Evolutionary conservation across 176 grass and related monocot species (phyloP), one percentile per base, ranked within the genome.

Genomic region (Olyra latifolia): DNA sequence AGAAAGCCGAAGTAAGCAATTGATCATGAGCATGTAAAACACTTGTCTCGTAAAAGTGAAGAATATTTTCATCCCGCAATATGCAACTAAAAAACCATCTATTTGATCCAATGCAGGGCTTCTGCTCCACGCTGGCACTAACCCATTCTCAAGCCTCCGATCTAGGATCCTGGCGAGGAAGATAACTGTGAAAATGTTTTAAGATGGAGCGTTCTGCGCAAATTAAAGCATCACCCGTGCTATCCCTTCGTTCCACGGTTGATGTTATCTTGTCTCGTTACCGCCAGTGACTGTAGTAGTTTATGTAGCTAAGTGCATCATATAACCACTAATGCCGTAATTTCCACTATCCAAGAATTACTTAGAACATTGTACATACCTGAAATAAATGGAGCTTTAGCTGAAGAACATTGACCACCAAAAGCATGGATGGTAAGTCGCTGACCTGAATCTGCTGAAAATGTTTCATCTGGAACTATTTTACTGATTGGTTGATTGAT

Each of bases 1-100:
- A 93, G 91, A 81, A 93, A 91, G 70, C 76, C 84, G n/a, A 99
- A 91, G 97, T 99, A 89, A 76, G 75, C 6, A 65, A 76, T 60
- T 66, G 43, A 61, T 70, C 54, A 61, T 16, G 11, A 69, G 10
- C 54, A 64, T 15, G 5, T 3, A 71, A 19, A 47, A 14, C 24
- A 62, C 39, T 48, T 38, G 19, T n/a, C 14, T 38, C 19, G n/a
- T 1, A 0, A 8, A 38, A 61, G 55, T 10, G 14, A 3, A 25
- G 15, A 79, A 71, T 69, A 30, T 10, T 58, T 17, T 10, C 58
- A 16, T 40, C 66, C 49, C 6, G 10, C 16, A 19, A 13, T 8
- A 30, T 35, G 15, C 0, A 10, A 64, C 39, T 72, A 9, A 62
- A 29, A 75, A 52, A 63, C 7, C 12, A 47, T n/a, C 6, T 44